Evolutionary conservation across 2,329 filamentous ascomycete genomes (phyloP), one percentile per base, ranked within the genome.

Genomic region (Colletotrichum euphorbiae): DNA sequence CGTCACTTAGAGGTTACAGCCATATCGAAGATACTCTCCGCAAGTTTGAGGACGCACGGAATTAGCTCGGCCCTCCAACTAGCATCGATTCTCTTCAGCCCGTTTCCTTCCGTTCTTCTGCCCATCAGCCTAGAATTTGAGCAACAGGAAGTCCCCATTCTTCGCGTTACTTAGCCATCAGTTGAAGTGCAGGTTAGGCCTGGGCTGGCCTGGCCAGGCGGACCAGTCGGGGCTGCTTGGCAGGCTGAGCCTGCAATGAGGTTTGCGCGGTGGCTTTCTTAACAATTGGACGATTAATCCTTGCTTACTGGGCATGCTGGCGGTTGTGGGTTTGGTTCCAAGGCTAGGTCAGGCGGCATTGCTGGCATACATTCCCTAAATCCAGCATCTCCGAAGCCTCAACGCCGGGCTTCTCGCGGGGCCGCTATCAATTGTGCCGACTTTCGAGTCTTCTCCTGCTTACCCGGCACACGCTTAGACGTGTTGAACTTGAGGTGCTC

Each of bases 401-500:
- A 42, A 42, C 40, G 40, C 13, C 11, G 40, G 13, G 40, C 40
- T 42, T 1, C 40, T 21, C 21, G 21, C 21, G 21, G 21, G 21
- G 21, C 21, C 4, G 2, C 21, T 21, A 2, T 21, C 21, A 21
- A 21, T 21, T 21, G 21, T 21, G 21, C 21, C 21, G 21, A 21
- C 21, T 17, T 21, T 2, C 12, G 28, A 2, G n/a, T n/a, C n/a
- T 36, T 28, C 11, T 17, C 28, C 6, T 11, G 46, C n/a, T 24
- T 28, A 12, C n/a, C 36, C n/a, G 17, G 11, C 2, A n/a, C 7
- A 89, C 85, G 3, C 76, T 75, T 2, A 88, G 90, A 90, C 52
- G 91, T 78, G 42, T 84, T 82, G 70, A 93, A 83, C 50, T 86
- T 80, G 13, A 93, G 80, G 42, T 86, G 78, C 8, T 88, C 83